These are phyloP conservation scores for Leptosphaerulina australis DNA, from an alignment of 2,329 filamentous ascomycete species.

Conservation along the genomic window DNA sequence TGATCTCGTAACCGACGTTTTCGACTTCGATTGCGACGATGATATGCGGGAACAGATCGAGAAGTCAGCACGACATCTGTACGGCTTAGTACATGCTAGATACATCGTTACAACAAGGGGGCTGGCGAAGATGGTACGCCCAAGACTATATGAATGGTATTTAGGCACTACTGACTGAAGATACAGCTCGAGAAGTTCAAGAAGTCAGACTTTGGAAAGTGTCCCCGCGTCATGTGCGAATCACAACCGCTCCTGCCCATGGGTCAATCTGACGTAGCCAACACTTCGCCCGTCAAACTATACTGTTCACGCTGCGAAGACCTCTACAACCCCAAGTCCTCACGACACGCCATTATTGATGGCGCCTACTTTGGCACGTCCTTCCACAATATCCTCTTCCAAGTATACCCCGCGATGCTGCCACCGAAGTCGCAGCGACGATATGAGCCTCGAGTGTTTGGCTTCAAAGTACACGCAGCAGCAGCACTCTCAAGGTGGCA, in stretches of 20 bases:
- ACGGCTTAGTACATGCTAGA: slow-evolving; percentile 92
- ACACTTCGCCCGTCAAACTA: slow-evolving; percentile 89
- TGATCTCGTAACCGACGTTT: slow-evolving; percentile 96
- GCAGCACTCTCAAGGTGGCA: slow-evolving; percentile 93
- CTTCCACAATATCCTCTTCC: slow-evolving; percentile 99
- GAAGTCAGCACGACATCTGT: slow-evolving; percentile 93
- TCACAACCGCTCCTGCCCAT: slow-evolving; percentile 92
- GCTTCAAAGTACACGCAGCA: slow-evolving; percentile 91
- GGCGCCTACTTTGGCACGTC: slow-evolving; percentile 98
- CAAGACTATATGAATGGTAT: background rate
- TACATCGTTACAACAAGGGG: slow-evolving; percentile 97
- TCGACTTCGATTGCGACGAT: slow-evolving; percentile 97
- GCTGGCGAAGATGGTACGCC: slow-evolving; percentile 86
- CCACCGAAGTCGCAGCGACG: slow-evolving; percentile 84
- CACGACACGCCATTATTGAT: slow-evolving; percentile 91
- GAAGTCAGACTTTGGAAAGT: slow-evolving; percentile 97
- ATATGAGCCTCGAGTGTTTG: slow-evolving; percentile 89
- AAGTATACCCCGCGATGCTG: slow-evolving; percentile 91
- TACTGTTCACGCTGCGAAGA: slow-evolving; percentile 98
- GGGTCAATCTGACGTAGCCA: slow-evolving; percentile 88
- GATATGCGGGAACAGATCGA: slow-evolving; percentile 98
- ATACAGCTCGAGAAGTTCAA: slow-evolving; percentile 97
- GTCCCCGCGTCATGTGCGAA: slow-evolving; percentile 92
- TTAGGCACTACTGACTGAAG: slow-evolving; percentile 16
- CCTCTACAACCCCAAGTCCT: slow-evolving; percentile 98